These are phyloP conservation scores for Alternaria sp. DNA, from an alignment of 2,329 filamentous ascomycete species.

Conservation along the genomic window DNA sequence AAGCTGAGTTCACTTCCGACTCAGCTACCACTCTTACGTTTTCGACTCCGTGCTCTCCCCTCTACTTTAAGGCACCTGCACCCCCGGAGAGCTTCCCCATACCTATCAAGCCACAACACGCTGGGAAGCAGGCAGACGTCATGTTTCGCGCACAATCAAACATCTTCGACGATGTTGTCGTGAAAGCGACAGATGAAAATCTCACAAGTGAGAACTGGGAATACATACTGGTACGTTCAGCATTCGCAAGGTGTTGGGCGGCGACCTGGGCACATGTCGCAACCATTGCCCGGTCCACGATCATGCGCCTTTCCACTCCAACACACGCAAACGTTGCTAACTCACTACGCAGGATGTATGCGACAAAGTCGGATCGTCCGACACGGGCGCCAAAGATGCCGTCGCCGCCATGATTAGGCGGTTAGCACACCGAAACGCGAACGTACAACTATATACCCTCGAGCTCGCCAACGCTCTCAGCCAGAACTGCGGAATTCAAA, in stretches of 20 bases:
- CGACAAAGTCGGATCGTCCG: slow-evolving; percentile 64
- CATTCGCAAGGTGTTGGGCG: neutral
- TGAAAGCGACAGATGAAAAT: slow-evolving; percentile 96
- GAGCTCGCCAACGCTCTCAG: slow-evolving; percentile 89
- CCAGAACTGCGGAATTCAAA: slow-evolving; percentile 86
- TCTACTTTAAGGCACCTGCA: slow-evolving; percentile 12
- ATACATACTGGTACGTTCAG: slow-evolving; percentile 65
- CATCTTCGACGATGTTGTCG: slow-evolving; percentile 75
- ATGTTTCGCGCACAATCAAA: slow-evolving; percentile 68
- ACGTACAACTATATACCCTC: slow-evolving; percentile 94
- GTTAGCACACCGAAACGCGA: slow-evolving; percentile 91
- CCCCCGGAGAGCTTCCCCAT: slow-evolving; percentile 10
- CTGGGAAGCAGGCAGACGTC: slow-evolving; percentile 27
- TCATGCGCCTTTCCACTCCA: neutral
- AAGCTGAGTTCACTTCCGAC: neutral
- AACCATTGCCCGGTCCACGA: neutral
- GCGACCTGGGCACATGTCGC: slow-evolving; percentile 5
- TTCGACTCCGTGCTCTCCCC: neutral
- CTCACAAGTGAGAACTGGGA: slow-evolving; percentile 86
- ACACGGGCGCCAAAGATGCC: slow-evolving; percentile 76
- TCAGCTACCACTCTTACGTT: neutral
- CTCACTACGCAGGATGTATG: slow-evolving; percentile 64
- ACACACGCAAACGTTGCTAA: slow-evolving; percentile 16
- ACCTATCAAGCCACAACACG: neutral
- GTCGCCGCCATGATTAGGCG: slow-evolving; percentile 92